Base-by-base conservation (phyloP, 208 protist species). In the Herpetomonas samuelpessoai region DNA sequence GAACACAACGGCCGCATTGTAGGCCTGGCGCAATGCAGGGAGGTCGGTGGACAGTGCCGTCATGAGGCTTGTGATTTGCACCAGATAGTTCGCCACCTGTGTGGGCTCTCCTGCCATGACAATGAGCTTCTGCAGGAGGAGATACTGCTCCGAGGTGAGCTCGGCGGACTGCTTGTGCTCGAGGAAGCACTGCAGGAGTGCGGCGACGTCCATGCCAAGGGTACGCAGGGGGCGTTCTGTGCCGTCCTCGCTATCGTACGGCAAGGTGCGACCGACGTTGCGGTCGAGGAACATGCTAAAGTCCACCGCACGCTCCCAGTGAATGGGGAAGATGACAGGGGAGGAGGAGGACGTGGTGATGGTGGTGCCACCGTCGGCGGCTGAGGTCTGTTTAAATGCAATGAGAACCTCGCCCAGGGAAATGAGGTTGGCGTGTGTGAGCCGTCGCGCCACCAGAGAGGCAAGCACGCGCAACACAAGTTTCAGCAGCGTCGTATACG, bases 231-330 rank as follows among this genome's bases (percentile, higher is more conserved):
- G 59, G 45, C 44, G 49, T 10, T 53, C 31, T 12, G 41, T 38
- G 30, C 64, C 68, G 41, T 83, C 80, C 38, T 87, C 63, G 16
- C 70, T 65, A 31, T 89, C 71, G 39, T 86, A 81, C 0, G 81
- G 78, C 30, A 95, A 68, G 14, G 71, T 91, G 14, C 86, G 85
- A 18, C 89, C 89, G 0, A 76, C 89, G 55, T 87, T 83, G 62
- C 89, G 85, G 61, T 95, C 89, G 10, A 81, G 68, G 72, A 90
- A 95, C 83, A 95, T 91, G 69, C 79, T 81, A 57, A 95, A 95
- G 69, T 95, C 89, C 18, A 92, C 72, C 41, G 81, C 68, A 21
- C 68, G 71, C 67, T 95, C 85, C 86, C 89, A 95, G 62, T 95
- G 89, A 21, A 92, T 66, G 4, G 81, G 75, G 28, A 90, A 25